These are phyloP conservation scores for Apiospora sp. DNA, from an alignment of 2,329 filamentous ascomycete species.

Conservation along the genomic window DNA sequence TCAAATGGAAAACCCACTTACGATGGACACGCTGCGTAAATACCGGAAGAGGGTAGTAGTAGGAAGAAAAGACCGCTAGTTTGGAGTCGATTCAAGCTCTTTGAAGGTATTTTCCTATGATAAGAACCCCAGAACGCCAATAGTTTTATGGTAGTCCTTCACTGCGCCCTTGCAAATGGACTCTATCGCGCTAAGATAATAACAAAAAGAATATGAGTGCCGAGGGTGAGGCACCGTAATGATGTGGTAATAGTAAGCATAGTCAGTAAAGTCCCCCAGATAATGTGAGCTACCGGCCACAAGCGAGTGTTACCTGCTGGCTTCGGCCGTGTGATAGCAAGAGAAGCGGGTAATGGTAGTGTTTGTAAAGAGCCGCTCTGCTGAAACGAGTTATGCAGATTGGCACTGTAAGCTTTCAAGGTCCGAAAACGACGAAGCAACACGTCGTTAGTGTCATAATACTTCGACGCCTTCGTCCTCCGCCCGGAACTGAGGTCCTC, in stretches of 20 bases:
- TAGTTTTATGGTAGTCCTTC: conserved; percentile 13
- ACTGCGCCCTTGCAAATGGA: conserved; percentile 10
- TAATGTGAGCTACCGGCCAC: background rate
- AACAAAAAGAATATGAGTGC: background rate
- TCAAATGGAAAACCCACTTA: conserved; percentile 15
- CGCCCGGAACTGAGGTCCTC: conserved; percentile 65
- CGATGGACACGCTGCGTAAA: background rate
- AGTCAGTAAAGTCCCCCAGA: conserved; percentile 3
- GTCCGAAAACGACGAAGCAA: background rate
- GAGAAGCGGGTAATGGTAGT: conserved; percentile 8
- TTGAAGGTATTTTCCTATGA: conserved; percentile 18
- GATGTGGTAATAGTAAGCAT: conserved; percentile 10
- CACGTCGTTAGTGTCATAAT: conserved; percentile 38
- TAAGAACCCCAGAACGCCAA: conserved; percentile 19
- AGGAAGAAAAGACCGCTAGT: background rate
- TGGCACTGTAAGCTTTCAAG: background rate
- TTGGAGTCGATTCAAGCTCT: conserved; percentile 17
- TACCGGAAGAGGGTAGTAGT: background rate
- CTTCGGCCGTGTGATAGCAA: background rate
- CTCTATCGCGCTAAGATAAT: conserved; percentile 18
- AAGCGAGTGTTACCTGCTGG: conserved; percentile 17
- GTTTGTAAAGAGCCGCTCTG: conserved; percentile 6
- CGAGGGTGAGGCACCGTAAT: background rate
- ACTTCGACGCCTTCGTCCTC: conserved; percentile 66
- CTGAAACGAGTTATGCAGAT: conserved; percentile 21